These are phyloP conservation scores for Cryptococcus sp. DNA, from an alignment of 1,284 basidiomycete genomes.

Conservation along the genomic window DNA sequence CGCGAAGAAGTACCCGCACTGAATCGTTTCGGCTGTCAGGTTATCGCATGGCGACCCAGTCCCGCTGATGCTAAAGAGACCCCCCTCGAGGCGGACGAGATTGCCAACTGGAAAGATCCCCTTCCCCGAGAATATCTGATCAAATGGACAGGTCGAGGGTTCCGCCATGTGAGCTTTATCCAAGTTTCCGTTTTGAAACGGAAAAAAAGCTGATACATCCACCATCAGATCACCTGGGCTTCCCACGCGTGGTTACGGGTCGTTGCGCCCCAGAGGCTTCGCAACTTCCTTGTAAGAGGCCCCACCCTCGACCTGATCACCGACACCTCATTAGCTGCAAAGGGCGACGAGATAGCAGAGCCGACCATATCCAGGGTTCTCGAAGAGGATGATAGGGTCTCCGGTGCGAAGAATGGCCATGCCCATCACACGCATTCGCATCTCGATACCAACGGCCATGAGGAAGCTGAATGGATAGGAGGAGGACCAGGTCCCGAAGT, in stretches of 20 bases:
- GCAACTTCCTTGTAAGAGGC: conserved; percentile 73
- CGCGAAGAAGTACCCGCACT: background rate
- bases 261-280: conserved; percentile 64
- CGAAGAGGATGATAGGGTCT: conserved; percentile 40
- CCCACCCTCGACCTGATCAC: conserved; percentile 67
- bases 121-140: conserved; percentile 85
- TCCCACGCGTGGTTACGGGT: conserved; percentile 84
- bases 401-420: conserved; percentile 30
- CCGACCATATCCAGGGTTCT: conserved; percentile 47
- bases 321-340: conserved; percentile 46
- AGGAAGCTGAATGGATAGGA: conserved; percentile 25
- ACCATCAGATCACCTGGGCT: conserved; percentile 66
- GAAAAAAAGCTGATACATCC: conserved; percentile 9
- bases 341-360: conserved; percentile 50
- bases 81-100: conserved; percentile 53
- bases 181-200: background rate
- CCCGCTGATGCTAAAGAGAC: conserved; percentile 65
- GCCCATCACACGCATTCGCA: conserved; percentile 2
- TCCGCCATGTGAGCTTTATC: conserved; percentile 60
- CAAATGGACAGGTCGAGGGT: conserved; percentile 79
- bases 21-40: conserved; percentile 50
- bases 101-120: conserved; percentile 61
- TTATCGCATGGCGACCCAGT: conserved; percentile 86
- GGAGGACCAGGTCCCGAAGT: conserved; percentile 53
- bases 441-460: conserved; percentile 1